These are phyloP conservation scores for Lagenaria siceraria DNA, from an alignment of 306 rosid genomes.

Conservation along the genomic window DNA sequence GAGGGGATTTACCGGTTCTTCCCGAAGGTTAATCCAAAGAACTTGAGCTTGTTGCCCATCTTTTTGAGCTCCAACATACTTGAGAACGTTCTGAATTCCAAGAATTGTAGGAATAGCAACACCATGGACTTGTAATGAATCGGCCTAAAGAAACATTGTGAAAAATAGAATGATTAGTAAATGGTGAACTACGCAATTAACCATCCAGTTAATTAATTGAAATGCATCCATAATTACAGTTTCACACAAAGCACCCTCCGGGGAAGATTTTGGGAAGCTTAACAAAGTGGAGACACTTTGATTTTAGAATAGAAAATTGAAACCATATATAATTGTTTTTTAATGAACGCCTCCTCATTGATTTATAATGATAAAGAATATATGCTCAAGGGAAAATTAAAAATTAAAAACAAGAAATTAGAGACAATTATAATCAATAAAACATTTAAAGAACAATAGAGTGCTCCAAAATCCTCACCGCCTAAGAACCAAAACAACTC, in stretches of 20 bases:
- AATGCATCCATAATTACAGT: background rate
- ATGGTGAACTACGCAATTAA: background rate
- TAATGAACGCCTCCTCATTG: too few species aligned
- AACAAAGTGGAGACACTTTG: background rate
- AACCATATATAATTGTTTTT: background rate
- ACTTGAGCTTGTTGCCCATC: constrained; percentile 31
- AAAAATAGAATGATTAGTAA: background rate
- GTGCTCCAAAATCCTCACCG: too few species aligned
- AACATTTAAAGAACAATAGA: too few species aligned
- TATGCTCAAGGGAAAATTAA: too few species aligned
- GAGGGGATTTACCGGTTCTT: constrained; percentile 54
- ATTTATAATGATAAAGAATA: too few species aligned
- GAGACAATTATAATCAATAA: too few species aligned
- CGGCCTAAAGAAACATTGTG: constrained; percentile 27
- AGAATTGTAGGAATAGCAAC: constrained; percentile 75
- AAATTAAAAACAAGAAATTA: too few species aligned
- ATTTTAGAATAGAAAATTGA: background rate
- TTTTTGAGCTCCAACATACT: constrained; percentile 53
- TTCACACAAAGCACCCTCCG: background rate
- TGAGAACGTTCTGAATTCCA: constrained; percentile 76
- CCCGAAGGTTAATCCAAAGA: constrained; percentile 90
- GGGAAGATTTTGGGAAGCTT: background rate
- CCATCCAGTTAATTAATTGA: background rate
- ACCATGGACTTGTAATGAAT: constrained; percentile 69
- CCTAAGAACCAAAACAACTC: too few species aligned